phyloP scores from a whole-genome alignment of 2,329 filamentous ascomycete genomes.

The Botryotinia convoluta region DNA sequence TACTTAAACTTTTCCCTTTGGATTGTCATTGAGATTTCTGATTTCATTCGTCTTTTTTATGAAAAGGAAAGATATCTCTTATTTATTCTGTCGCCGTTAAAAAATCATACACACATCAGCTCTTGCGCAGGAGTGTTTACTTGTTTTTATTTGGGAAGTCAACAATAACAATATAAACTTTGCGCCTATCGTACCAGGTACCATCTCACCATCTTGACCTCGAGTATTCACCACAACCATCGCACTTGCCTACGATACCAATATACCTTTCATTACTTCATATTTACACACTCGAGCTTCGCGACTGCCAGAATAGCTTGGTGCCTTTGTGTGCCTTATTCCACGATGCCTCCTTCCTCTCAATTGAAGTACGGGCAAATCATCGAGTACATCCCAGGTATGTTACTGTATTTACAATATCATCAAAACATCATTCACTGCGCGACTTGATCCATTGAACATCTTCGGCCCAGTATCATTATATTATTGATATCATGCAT shows the following conservation, averaged over 20 bases:
- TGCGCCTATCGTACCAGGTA: not conserved
- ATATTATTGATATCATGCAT: conserved; percentile 26
- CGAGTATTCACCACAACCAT: not conserved
- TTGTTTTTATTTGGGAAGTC: not conserved
- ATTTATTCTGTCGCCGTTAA: not conserved
- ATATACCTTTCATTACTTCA: not conserved
- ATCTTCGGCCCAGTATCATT: conserved; percentile 28
- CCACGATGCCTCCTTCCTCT: conserved; percentile 46
- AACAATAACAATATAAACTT: conserved; percentile 13
- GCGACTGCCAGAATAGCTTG: conserved; percentile 8
- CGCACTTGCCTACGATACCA: not conserved
- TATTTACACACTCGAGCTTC: not conserved
- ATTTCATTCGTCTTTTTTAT: not conserved
- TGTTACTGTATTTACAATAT: conserved; percentile 33
- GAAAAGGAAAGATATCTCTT: not conserved
- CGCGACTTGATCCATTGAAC: conserved; percentile 23
- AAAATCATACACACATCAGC: not conserved
- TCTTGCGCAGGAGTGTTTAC: not conserved
- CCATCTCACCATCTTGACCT: not conserved
- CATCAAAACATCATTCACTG: conserved; percentile 18
- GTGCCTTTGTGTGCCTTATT: conserved; percentile 12
- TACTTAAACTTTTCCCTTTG: not conserved
- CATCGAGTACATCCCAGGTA: conserved; percentile 95
- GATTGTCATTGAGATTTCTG: not conserved
- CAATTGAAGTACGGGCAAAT: conserved; percentile 70